Conservation (phyloP, 345 rosid genomes). For the Gossypium sturtianum region DNA sequence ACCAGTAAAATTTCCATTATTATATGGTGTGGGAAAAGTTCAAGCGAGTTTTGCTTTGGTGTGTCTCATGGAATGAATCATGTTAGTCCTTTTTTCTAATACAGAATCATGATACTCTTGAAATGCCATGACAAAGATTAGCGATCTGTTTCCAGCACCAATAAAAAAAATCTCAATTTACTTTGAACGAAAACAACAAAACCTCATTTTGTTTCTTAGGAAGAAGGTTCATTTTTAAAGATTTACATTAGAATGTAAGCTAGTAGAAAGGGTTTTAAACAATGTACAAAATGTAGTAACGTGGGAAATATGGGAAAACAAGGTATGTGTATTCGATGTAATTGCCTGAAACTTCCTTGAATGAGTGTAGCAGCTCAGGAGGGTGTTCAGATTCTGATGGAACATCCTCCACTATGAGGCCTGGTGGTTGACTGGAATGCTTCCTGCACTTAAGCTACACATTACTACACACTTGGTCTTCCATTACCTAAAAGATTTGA, state of each 20-base stretch:
- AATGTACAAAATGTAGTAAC: background rate
- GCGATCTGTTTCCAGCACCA: background rate
- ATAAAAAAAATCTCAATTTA: background rate
- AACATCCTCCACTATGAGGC: background rate
- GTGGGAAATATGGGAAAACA: background rate
- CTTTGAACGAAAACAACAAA: background rate
- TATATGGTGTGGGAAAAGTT: background rate
- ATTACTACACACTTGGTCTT: background rate
- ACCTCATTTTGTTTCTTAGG: too few species aligned
- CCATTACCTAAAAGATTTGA: background rate
- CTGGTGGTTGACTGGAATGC: conserved; percentile 1
- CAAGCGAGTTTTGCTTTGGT: background rate
- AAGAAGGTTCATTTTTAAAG: too few species aligned
- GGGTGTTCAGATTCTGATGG: background rate
- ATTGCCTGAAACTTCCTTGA: background rate
- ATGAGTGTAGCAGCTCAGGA: background rate
- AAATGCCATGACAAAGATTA: background rate
- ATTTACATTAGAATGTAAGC: background rate
- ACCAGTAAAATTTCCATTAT: background rate
- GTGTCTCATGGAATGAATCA: conserved; percentile 5
- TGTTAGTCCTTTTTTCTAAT: background rate
- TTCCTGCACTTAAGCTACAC: background rate
- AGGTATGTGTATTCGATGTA: background rate
- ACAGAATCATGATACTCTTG: conserved; percentile 2
- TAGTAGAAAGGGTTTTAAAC: background rate